Conservation (phyloP, 306 rosid species). For the Delonix regia region DNA sequence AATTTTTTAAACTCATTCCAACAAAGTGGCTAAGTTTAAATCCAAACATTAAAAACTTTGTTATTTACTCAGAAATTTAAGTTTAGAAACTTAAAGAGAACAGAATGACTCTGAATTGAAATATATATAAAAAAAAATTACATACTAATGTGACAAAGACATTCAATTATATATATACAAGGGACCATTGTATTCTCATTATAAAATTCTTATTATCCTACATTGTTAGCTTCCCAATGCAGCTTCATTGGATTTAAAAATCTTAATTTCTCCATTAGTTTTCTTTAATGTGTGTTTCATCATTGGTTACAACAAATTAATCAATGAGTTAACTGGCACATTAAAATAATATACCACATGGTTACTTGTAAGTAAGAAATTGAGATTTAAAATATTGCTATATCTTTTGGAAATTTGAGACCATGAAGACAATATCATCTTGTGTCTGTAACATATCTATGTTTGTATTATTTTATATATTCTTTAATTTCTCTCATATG, state of each 20-base stretch:
- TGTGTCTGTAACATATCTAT: slow-evolving; percentile 13
- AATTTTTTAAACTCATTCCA: too few species aligned
- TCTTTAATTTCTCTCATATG: background rate
- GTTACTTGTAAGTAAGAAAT: slow-evolving; percentile 18
- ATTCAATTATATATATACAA: slow-evolving; percentile 14
- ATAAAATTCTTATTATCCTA: background rate
- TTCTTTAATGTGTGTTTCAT: slow-evolving; percentile 38
- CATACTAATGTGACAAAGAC: slow-evolving; percentile 36
- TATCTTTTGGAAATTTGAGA: slow-evolving; percentile 39
- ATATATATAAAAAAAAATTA: too few species aligned
- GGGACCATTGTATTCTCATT: background rate
- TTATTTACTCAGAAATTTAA: too few species aligned
- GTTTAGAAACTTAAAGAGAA: too few species aligned
- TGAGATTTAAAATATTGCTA: slow-evolving; percentile 26
- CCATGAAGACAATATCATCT: slow-evolving; percentile 17
- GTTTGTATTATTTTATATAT: background rate
- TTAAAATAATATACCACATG: slow-evolving; percentile 16
- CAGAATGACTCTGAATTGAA: background rate
- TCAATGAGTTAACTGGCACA: background rate
- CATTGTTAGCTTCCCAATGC: slow-evolving; percentile 44
- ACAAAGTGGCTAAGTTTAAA: too few species aligned
- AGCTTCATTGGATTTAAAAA: slow-evolving; percentile 32
- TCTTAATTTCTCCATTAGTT: slow-evolving; percentile 21
- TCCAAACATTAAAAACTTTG: background rate
- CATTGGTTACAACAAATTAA: slow-evolving; percentile 36